phyloP scores from a whole-genome alignment of 768 basidiomycete genomes.

The Lactarius evosmus region DNA sequence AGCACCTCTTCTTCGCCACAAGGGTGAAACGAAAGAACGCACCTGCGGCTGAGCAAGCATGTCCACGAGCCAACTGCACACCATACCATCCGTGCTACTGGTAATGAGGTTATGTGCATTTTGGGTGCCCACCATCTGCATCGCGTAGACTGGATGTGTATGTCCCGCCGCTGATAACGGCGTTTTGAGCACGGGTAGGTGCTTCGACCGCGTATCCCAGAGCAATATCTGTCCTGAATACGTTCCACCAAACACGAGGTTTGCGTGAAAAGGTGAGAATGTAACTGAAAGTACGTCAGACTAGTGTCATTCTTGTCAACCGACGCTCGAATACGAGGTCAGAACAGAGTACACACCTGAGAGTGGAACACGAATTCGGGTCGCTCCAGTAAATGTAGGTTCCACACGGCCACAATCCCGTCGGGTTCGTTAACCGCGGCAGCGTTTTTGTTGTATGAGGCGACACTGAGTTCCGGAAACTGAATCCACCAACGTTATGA shows the following conservation, averaged over 20 bases:
- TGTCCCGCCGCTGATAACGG: constrained; percentile 95
- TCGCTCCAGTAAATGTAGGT: constrained; percentile 88
- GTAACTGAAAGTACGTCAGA: constrained; percentile 96
- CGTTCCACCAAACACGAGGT: constrained; percentile 96
- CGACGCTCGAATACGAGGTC: constrained; percentile 1
- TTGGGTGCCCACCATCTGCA: constrained; percentile 98
- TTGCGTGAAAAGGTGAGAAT: constrained; percentile 97
- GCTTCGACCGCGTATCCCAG: constrained; percentile 98
- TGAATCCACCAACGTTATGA: constrained; percentile 33
- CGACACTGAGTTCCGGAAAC: constrained; percentile 95
- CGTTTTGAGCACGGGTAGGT: constrained; percentile 93
- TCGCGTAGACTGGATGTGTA: constrained; percentile 97
- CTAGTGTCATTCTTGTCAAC: constrained; percentile 43
- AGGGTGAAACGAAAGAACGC: constrained; percentile 15
- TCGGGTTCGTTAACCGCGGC: constrained; percentile 93
- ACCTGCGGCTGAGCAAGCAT: constrained; percentile 99
- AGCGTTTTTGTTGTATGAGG: constrained; percentile 97
- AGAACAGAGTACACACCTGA: constrained; percentile 57
- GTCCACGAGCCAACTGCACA: constrained; percentile 97
- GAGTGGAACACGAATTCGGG: constrained; percentile 99
- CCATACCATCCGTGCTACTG: constrained; percentile 93
- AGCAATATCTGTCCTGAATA: constrained; percentile 97
- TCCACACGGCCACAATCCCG: constrained; percentile 97
- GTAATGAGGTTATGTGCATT: constrained; percentile 98
- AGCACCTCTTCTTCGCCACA: background rate